Evolutionary conservation across 352 stramenopile species (phyloP).

Genomic region (Globisporangium radiosum): DNA sequence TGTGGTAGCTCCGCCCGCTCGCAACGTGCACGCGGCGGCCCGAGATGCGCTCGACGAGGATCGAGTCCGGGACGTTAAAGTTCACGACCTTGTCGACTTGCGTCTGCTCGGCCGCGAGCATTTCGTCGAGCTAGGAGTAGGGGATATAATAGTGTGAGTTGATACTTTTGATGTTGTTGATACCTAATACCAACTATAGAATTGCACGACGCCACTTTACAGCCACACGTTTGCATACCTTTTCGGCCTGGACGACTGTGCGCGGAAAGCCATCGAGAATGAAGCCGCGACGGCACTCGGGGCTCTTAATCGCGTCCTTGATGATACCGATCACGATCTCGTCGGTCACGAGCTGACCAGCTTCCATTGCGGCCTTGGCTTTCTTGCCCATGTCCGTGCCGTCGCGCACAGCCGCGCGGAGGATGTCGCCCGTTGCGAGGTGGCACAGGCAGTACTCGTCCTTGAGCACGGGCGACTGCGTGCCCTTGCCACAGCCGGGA

Average conservation of each 20-base stretch:
- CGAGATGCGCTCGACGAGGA: constrained; percentile 95
- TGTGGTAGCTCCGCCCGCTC: constrained; percentile 95
- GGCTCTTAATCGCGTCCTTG: constrained; percentile 95
- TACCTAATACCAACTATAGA: too few relatives aligned
- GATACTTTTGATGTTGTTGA: neutral
- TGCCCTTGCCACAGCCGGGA: constrained; percentile 97
- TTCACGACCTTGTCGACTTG: constrained; percentile 91
- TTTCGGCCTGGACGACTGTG: constrained; percentile 96
- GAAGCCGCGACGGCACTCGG: constrained; percentile 97
- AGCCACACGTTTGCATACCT: constrained; percentile 28
- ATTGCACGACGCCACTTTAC: neutral
- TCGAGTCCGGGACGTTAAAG: constrained; percentile 93
- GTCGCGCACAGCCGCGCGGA: constrained; percentile 93
- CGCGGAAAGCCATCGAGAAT: constrained; percentile 99
- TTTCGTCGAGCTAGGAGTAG: constrained; percentile 88
- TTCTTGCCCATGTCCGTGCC: constrained; percentile 97
- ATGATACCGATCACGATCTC: constrained; percentile 99
- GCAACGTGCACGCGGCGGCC: constrained; percentile 94
- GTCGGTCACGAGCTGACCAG: constrained; percentile 91
- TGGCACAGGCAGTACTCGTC: constrained; percentile 97
- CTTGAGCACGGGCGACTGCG: constrained; percentile 97
- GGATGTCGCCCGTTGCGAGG: constrained; percentile 99
- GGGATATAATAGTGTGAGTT: neutral
- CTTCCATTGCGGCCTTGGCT: constrained; percentile 98
- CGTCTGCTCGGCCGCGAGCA: constrained; percentile 88